These are phyloP conservation scores for Cercospora zeina DNA, from an alignment of 2,329 filamentous ascomycete species.

Conservation along the genomic window DNA sequence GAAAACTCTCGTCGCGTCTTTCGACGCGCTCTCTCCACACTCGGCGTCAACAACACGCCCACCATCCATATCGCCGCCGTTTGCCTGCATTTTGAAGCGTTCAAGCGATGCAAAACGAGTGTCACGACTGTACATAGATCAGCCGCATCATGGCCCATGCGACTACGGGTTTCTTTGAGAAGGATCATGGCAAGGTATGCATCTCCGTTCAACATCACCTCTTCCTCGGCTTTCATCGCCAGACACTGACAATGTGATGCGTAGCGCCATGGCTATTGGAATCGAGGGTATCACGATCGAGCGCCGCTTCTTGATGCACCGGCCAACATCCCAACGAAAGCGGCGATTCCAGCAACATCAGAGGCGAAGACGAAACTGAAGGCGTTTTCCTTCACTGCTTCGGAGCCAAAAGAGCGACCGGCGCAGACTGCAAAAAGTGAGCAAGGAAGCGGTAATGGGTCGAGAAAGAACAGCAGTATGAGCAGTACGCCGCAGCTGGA, in stretches of 20 bases:
- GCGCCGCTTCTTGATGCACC: constrained; percentile 29
- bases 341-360: constrained; percentile 53
- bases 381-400: constrained; percentile 52
- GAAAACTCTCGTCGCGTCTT: not conserved
- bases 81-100: not conserved
- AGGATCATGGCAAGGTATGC: not conserved
- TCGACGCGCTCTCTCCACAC: constrained; percentile 3
- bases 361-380: constrained; percentile 58
- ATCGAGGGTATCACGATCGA: constrained; percentile 24
- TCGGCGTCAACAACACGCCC: constrained; percentile 5
- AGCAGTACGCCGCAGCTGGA: constrained; percentile 30
- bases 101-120: constrained; percentile 3
- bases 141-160: not conserved
- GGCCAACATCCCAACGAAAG: constrained; percentile 38
- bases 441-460: not conserved
- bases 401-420: constrained; percentile 38
- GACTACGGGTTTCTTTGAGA: constrained; percentile 5
- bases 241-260: constrained; percentile 2
- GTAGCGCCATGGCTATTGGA: constrained; percentile 35
- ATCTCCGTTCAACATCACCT: not conserved
- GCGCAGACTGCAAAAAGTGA: constrained; percentile 42
- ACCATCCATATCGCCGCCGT: not conserved
- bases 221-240: not conserved
- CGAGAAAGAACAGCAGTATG: constrained; percentile 11
- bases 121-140: not conserved